Conservation (phyloP, 441 rosid genomes). For the Erodium trifolium region DNA sequence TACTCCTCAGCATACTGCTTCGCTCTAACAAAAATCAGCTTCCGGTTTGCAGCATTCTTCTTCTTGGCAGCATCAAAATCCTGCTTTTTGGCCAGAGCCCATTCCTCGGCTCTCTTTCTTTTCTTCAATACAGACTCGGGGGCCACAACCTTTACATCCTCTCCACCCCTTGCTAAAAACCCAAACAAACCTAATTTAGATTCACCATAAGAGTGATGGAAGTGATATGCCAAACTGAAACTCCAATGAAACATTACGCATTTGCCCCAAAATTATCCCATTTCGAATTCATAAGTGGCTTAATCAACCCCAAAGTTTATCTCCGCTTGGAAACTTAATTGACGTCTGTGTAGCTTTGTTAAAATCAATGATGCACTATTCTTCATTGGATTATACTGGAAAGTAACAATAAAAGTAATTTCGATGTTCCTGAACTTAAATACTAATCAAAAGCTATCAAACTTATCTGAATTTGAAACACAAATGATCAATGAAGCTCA, state of each 20-base stretch:
- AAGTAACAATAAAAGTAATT: not conserved
- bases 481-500: not conserved
- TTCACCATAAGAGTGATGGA: not conserved
- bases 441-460: not conserved
- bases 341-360: not conserved
- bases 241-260: not conserved
- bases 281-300: not conserved
- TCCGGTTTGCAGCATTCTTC: constrained; percentile 40
- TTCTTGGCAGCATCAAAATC: constrained; percentile 35
- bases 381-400: not conserved
- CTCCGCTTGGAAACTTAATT: not conserved
- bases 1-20: constrained; percentile 50
- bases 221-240: not conserved
- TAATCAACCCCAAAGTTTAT: not conserved
- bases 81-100: constrained; percentile 49
- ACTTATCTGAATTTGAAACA: not conserved
- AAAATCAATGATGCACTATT: not conserved
- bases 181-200: not conserved
- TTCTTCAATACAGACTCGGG: constrained; percentile 80
- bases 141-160: constrained; percentile 35
- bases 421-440: not conserved
- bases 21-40: constrained; percentile 45
- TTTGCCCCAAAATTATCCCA: not conserved
- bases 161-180: constrained; percentile 42
- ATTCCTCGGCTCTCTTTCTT: constrained; percentile 58